phyloP scores from a whole-genome alignment of 2,329 filamentous ascomycete genomes.

The Pseudogymnoascus sp. region DNA sequence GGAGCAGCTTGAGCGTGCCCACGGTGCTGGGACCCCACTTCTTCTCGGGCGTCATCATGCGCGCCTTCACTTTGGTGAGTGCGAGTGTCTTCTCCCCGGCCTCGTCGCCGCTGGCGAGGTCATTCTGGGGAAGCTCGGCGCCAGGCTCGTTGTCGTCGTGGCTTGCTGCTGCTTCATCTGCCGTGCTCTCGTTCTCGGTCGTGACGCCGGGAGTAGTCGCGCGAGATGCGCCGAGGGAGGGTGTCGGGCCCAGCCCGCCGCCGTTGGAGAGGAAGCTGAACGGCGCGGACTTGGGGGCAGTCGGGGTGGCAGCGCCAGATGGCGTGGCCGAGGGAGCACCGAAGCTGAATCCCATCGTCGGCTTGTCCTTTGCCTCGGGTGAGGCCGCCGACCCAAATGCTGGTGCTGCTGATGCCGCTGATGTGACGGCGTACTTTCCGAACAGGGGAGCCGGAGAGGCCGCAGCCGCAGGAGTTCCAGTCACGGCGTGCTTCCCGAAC shows the following conservation, averaged over 20 bases:
- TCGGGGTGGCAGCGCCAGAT: background rate
- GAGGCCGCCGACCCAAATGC: slow-evolving; percentile 16
- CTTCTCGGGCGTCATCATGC: slow-evolving; percentile 31
- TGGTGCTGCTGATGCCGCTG: slow-evolving; percentile 12
- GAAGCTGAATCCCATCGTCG: background rate
- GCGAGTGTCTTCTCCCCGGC: slow-evolving; percentile 62
- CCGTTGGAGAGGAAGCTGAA: slow-evolving; percentile 6
- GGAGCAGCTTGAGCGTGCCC: background rate
- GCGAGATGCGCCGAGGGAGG: slow-evolving; percentile 24
- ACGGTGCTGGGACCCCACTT: background rate
- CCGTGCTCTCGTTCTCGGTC: slow-evolving; percentile 24
- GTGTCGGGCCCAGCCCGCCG: slow-evolving; percentile 3
- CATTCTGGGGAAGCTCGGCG: slow-evolving; percentile 35
- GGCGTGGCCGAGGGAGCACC: background rate
- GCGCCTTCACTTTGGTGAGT: slow-evolving; percentile 39
- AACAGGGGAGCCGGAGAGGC: slow-evolving; percentile 16
- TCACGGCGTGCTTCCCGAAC: slow-evolving; percentile 13
- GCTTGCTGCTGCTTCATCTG: slow-evolving; percentile 17
- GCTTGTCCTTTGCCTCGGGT: slow-evolving; percentile 15
- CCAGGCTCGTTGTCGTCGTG: slow-evolving; percentile 21
- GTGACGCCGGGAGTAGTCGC: slow-evolving; percentile 25
- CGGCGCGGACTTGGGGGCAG: background rate
- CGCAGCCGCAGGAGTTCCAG: slow-evolving; percentile 15
- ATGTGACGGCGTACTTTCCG: slow-evolving; percentile 8
- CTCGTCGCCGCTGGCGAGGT: slow-evolving; percentile 56